phyloP scores from a whole-genome alignment of 1,284 basidiomycete species.

The Cryptococcus sp. region DNA sequence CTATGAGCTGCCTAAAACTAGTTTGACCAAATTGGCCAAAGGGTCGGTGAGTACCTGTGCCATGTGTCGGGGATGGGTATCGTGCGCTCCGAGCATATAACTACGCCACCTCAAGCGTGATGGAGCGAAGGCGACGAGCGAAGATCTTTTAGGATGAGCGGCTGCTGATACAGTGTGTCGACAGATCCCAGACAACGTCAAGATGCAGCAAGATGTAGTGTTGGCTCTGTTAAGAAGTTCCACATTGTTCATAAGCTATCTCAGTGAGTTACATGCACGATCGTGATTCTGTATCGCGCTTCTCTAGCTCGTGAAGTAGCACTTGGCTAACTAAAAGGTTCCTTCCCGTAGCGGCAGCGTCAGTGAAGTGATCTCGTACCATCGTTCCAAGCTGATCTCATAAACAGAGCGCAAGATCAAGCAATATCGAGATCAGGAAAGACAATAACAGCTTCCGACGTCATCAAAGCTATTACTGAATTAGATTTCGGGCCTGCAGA shows the following conservation, averaged over 20 bases:
- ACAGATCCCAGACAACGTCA: constrained; percentile 78
- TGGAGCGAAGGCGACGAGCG: too few relatives aligned
- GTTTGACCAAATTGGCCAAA: constrained; percentile 80
- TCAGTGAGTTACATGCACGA: constrained; percentile 60
- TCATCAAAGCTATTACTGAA: constrained; percentile 78
- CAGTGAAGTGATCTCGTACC: not conserved
- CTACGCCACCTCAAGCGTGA: too few relatives aligned
- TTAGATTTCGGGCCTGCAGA: constrained; percentile 66
- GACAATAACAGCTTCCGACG: constrained; percentile 81
- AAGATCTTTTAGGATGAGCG: not conserved
- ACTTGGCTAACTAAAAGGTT: not conserved
- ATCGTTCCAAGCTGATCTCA: not conserved
- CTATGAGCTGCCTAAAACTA: constrained; percentile 77
- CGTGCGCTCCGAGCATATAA: not conserved
- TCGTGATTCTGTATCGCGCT: not conserved
- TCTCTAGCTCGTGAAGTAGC: too few relatives aligned
- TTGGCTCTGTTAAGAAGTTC: constrained; percentile 78
- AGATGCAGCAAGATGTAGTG: constrained; percentile 83
- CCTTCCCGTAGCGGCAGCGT: constrained; percentile 17
- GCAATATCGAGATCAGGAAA: constrained; percentile 80
- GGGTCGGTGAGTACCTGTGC: constrained; percentile 57
- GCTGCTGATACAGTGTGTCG: constrained; percentile 44
- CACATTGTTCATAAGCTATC: constrained; percentile 87
- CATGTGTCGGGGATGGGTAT: not conserved
- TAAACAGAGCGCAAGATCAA: constrained; percentile 78